Base-by-base conservation (phyloP, 352 stramenopile species). In the Hyaloperonospora brassicae region DNA sequence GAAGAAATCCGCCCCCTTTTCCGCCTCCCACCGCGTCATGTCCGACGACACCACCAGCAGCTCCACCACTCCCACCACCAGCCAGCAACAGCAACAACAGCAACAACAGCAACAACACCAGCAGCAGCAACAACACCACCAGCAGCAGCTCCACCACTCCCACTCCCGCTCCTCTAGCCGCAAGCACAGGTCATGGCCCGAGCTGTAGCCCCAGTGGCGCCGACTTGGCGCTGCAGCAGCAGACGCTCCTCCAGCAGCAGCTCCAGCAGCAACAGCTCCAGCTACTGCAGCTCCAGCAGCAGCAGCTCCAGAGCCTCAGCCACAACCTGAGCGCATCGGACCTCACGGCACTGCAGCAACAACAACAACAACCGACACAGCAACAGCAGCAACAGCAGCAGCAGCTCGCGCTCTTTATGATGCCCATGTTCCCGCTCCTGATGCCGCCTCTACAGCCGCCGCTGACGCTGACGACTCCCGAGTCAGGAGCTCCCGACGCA, bases 361-460 rank as follows among this genome's bases (percentile, higher is more conserved):
- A 34, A 8, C 78, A 79, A 42, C 78, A 88, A 51, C 78, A 88
- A 52, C 79, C 17, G 17, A 17, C 17, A 17, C 17, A 17, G 17
- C 17, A 17, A 1, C 68, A 86, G 57, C 67, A 79, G 43, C 78
- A 34, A 4, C 27, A 34, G 27, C 78, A 79, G 45, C 78, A 88
- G 53, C 78, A 88, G 50, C 79, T 88, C 38, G 76, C 76, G 52
- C 64, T 86, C 36, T 70, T 88, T 42, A 87, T 87, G 77, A 85
- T 85, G 73, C 74, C 77, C 47, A 86, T 88, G 71, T 82, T 88
- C 60, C 78, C 78, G 36, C 69, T 86, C 27, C 84, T 88, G 75
- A 78, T 84, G 62, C 72, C 68, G 17, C 50, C 80, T 47, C 76
- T 79, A 53, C 72, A 78, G 40, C 62, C 63, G 55, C 43, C 7